Evolutionary conservation across 2,329 filamentous ascomycete genomes (phyloP), one percentile per base, ranked within the genome.

Genomic region (Clarireedia monteithiana): DNA sequence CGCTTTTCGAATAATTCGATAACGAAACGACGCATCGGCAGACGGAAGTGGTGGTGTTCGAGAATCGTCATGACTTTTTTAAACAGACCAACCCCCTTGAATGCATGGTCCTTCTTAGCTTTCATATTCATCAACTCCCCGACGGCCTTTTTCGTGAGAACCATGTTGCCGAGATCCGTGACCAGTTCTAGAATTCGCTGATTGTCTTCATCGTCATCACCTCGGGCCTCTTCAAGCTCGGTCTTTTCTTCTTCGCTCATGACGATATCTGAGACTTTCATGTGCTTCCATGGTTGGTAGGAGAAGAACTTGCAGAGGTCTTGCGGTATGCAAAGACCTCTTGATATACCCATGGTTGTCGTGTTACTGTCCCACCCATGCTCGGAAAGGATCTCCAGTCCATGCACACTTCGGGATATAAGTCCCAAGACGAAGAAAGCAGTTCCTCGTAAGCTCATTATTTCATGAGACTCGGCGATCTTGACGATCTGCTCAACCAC

Each of bases 361-460:
- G 90, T 87, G 58, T 91, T 92, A 9, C 91, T 89, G 66, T 96
- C 91, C 95, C 95, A 99, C 10, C 91, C 91, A 67, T 88, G 79
- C 66, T 95, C 89, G 0, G 87, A 85, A 14, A 99, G 74, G 57
- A 97, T 96, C 70, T 96, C 90, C 26, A 97, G 81, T 0, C 94
- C 94, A 66, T 96, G 92, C 7, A 91, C 79, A 51, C 92, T 97
- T 53, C 94, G 81, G 1, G 91, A 96, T 55, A 99, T 92, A 56
- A 99, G 75, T 0, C 94, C 94, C 0, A 99, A 75, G 0, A 96
- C 94, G 66, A 96, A 99, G 71, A 97, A 97, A 1, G 94, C 94
- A 0, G 95, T 99, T 39, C 95, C 94, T 46, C 95, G 82, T 65
- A 99, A 78, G 57, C 90, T 95, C 83, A 99, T 86, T 50, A 99